Base-by-base conservation (phyloP, 495 filamentous ascomycete genomes). In the Aspergillus bridgeri region DNA sequence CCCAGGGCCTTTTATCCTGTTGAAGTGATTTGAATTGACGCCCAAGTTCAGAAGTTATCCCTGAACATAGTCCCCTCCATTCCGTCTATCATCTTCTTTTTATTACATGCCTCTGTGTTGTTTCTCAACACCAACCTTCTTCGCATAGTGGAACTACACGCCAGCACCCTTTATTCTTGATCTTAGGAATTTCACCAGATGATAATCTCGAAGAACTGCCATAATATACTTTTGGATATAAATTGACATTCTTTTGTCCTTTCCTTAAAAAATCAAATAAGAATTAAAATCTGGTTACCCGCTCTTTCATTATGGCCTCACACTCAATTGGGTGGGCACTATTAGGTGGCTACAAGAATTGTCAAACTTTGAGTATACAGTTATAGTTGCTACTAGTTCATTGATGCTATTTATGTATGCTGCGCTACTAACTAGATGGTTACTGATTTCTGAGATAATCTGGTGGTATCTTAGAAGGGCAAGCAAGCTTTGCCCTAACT, bases 351-450 rank as follows among this genome's bases (percentile, higher is more conserved):
- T 15, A n/a, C 7, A 47, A 21, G 6, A n/a, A 45, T 5, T 46
- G 44, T 38, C 33, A 38, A 38, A 6, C 33, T 24, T 43, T 8
- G 18, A 38, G 54, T 65, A 52, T 59, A 54, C 53, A 59, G 49
- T 55, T 57, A 56, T 57, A 49, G 51, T 54, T 50, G 51, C 20
- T 50, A 48, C 23, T 38, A 38, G 13, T 15, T 38, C 47, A 59
- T 61, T 61, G 53, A 46, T 48, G 53, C 55, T 38, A 49, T 42
- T 49, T 51, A 56, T 57, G 53, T 54, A 44, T 60, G 59, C 55
- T 53, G 50, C 25, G 20, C 5, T 38, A 9, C 17, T 38, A 13
- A 15, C 6, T 38, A 3, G 33, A 3, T 1, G 33, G 9, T 38
- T 9, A 7, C 11, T 29, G 27, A 7, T 8, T 38, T 15, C 33